phyloP scores from a whole-genome alignment of 805 yeast species.

The Schizosaccharomyces osmophilus region DNA sequence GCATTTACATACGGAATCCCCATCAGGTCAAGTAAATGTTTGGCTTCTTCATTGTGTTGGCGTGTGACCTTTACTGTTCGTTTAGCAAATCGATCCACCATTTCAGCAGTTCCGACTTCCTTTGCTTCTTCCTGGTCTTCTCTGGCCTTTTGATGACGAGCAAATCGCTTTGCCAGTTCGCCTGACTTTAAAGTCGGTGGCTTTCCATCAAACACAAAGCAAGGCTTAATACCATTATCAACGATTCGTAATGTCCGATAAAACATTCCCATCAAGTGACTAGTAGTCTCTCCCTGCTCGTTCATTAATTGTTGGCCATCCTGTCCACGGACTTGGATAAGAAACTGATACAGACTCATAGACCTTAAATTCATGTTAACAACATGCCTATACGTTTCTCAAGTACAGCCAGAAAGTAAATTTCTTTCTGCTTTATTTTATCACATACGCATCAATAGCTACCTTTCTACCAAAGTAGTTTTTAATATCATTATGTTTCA shows the following conservation, averaged over 20 bases:
- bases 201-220: conserved; percentile 90
- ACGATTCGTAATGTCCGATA: conserved; percentile 77
- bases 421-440: not conserved
- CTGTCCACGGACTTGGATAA: conserved; percentile 86
- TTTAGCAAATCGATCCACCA: conserved; percentile 50
- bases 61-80: conserved; percentile 70
- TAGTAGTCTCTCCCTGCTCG: conserved; percentile 74
- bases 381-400: not conserved
- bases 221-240: conserved; percentile 84
- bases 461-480: conserved; percentile 78
- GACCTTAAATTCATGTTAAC: conserved; percentile 31
- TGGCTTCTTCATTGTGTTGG: conserved; percentile 88
- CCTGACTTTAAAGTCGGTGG: conserved; percentile 90
- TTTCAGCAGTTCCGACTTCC: conserved; percentile 61
- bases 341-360: conserved; percentile 86
- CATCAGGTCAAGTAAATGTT: conserved; percentile 56
- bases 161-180: conserved; percentile 66
- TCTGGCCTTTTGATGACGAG: conserved; percentile 60
- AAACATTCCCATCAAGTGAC: conserved; percentile 90
- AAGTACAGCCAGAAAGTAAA: not conserved
- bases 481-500: conserved; percentile 57
- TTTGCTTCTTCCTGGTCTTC: conserved; percentile 48
- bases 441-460: conserved; percentile 34
- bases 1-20: conserved; percentile 87
- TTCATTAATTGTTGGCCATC: conserved; percentile 85